A percentile compares a stretch with the other conserved stretches of the same genome.
These are phyloP conservation scores for Neurospora sp. DNA, from an alignment of 495 filamentous ascomycete genomes.

Conservation along the genomic window DNA sequence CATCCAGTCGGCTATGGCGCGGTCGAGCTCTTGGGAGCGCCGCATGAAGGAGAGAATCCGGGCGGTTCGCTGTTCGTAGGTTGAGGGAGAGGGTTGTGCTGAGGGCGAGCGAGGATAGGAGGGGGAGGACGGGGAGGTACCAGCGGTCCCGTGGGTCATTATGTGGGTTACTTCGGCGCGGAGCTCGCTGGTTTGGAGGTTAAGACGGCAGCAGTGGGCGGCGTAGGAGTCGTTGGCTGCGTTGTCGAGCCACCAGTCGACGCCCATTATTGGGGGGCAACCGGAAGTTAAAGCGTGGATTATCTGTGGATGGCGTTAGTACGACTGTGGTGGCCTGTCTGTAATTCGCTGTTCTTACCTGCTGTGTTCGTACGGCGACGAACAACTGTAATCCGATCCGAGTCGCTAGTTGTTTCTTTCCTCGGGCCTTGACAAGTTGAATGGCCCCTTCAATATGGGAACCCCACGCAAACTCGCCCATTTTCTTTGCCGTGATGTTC, in stretches of 20 bases:
- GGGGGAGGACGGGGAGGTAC: slow-evolving; percentile 12
- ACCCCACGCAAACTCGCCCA: slow-evolving; percentile 39
- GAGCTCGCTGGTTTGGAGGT: slow-evolving; percentile 35
- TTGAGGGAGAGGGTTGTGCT: background rate
- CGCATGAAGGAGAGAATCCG: slow-evolving; percentile 31
- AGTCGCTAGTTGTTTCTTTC: slow-evolving; percentile 39
- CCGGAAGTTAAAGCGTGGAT: slow-evolving; percentile 36
- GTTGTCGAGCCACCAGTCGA: slow-evolving; percentile 42
- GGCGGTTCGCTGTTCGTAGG: slow-evolving; percentile 4
- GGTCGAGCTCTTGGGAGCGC: slow-evolving; percentile 32
- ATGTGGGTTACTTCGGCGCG: slow-evolving; percentile 33
- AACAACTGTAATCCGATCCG: slow-evolving; percentile 39
- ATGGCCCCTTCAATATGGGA: slow-evolving; percentile 46
- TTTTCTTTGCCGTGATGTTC: slow-evolving; percentile 37
- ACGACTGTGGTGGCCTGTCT: background rate
- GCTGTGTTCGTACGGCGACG: slow-evolving; percentile 39
- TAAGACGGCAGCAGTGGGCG: slow-evolving; percentile 29
- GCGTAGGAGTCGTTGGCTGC: slow-evolving; percentile 30
- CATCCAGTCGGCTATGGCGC: slow-evolving; percentile 34
- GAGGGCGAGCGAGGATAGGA: background rate
- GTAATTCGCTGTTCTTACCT: slow-evolving; percentile 24
- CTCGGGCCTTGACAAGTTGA: slow-evolving; percentile 42
- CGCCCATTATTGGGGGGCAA: slow-evolving; percentile 35
- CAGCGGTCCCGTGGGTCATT: slow-evolving; percentile 21
- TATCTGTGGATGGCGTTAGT: slow-evolving; percentile 18